phyloP scores from a whole-genome alignment of 2,329 filamentous ascomycete species.

The Zymoseptoria passerinii region DNA sequence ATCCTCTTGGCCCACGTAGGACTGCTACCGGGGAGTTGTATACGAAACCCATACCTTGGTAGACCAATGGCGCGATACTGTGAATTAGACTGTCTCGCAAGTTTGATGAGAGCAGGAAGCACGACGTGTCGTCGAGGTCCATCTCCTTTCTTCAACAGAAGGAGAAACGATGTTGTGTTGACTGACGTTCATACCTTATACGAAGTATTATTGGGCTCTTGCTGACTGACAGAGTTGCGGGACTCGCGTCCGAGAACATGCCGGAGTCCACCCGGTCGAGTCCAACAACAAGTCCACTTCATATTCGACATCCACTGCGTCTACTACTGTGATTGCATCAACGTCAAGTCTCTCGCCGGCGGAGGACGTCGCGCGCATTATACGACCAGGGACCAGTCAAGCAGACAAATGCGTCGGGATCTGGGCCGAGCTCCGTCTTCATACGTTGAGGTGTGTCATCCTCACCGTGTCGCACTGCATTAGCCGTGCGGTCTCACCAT shows the following conservation, averaged over 20 bases:
- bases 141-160: not conserved
- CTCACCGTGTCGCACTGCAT: not conserved
- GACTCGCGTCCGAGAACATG: not conserved
- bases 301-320: not conserved
- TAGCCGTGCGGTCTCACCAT: not conserved
- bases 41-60: not conserved
- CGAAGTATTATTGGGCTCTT: too few species aligned
- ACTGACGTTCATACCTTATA: not conserved
- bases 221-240: not conserved
- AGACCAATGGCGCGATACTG: not conserved
- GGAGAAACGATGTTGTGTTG: not conserved
- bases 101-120: not conserved
- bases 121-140: not conserved
- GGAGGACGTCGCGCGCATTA: too few species aligned
- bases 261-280: not conserved
- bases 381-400: too few species aligned
- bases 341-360: too few species aligned
- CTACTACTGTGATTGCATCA: too few species aligned
- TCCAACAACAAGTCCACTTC: not conserved
- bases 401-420: too few species aligned
- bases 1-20: not conserved
- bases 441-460: not conserved
- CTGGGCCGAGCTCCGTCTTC: too few species aligned
- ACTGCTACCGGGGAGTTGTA: not conserved
- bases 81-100: not conserved